These are phyloP conservation scores for Carex pumila DNA, from an alignment of 176 grass and related monocot species.

Conservation along the genomic window DNA sequence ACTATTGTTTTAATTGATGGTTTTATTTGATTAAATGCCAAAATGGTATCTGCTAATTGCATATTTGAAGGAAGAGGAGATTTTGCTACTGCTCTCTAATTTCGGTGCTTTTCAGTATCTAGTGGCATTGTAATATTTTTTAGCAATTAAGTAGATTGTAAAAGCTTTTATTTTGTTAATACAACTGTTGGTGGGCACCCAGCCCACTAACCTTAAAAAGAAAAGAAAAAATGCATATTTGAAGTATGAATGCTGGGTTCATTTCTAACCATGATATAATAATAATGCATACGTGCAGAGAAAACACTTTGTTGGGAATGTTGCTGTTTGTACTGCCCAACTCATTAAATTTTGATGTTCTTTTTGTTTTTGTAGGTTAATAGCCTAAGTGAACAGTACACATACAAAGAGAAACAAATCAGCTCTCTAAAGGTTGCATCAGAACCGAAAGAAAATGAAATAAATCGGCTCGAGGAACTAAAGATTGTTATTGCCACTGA, in stretches of 20 bases:
- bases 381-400: constrained; percentile 62
- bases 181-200: too few species aligned
- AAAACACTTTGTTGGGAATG: background rate
- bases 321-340: background rate
- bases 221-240: background rate
- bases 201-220: too few species aligned
- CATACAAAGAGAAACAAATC: constrained; percentile 69
- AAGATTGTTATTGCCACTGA: constrained; percentile 51
- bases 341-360: constrained; percentile 4
- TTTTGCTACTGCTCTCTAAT: too few species aligned
- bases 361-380: constrained; percentile 48
- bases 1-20: background rate
- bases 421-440: constrained; percentile 62
- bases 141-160: too few species aligned
- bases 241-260: background rate
- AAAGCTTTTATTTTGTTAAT: too few species aligned
- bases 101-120: too few species aligned
- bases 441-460: constrained; percentile 62
- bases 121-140: too few species aligned
- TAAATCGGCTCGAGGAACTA: constrained; percentile 56
- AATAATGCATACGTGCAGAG: background rate
- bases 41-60: background rate
- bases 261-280: background rate
- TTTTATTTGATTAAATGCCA: background rate
- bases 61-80: background rate